phyloP scores from a whole-genome alignment of 1,139 yeast species.

The Pichia sp. region DNA sequence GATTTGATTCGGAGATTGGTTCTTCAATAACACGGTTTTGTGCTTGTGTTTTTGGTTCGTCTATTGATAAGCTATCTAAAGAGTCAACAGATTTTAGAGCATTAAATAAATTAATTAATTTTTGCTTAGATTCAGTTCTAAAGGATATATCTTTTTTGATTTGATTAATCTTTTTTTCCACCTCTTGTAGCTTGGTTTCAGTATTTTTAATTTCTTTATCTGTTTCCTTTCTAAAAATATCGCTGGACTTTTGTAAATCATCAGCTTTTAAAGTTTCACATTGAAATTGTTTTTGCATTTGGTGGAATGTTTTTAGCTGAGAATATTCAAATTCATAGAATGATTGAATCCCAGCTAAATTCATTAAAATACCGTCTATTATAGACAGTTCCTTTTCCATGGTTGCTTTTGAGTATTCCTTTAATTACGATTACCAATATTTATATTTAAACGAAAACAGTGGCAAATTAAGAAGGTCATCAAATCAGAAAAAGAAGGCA shows the following conservation, averaged over 20 bases:
- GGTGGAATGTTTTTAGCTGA: constrained; percentile 20
- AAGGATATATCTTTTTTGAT: constrained; percentile 40
- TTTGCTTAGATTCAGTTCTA: constrained; percentile 37
- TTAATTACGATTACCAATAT: no score
- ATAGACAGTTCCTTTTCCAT: constrained; percentile 24
- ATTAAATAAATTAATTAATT: constrained; percentile 31
- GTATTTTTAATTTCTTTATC: constrained; percentile 43
- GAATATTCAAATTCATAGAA: constrained; percentile 25
- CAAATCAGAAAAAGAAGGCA: no score
- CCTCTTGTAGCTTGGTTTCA: constrained; percentile 34
- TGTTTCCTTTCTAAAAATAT: constrained; percentile 20
- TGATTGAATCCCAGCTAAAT: constrained; percentile 23
- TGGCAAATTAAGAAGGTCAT: no score
- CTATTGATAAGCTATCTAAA: constrained; percentile 2
- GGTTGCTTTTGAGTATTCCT: background rate
- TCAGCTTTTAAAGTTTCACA: constrained; percentile 11
- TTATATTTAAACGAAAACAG: no score
- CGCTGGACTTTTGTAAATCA: constrained; percentile 16
- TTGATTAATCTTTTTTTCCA: constrained; percentile 36
- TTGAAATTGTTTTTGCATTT: constrained; percentile 14
- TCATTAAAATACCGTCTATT: constrained; percentile 24
- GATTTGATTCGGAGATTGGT: constrained; percentile 1
- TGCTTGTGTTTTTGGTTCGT: no score
- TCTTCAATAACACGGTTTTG: no score
- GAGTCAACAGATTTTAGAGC: constrained; percentile 23